A percentile compares a stretch with the other conserved stretches of the same genome.
These are phyloP conservation scores for Mariannaea sp. DNA, from an alignment of 2,329 filamentous ascomycete species.

Conservation along the genomic window DNA sequence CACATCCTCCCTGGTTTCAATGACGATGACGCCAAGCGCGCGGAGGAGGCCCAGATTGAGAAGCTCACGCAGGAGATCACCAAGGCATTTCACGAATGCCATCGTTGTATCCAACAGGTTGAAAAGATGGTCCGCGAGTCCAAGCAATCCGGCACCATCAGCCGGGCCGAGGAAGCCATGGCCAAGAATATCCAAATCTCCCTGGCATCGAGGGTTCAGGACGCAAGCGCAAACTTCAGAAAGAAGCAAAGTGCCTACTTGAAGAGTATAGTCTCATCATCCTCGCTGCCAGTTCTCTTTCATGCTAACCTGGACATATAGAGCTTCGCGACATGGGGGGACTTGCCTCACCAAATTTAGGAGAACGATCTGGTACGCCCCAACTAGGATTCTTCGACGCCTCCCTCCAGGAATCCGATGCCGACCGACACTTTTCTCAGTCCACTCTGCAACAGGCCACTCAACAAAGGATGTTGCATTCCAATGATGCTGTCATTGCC, in stretches of 20 bases:
- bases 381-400: constrained; percentile 67
- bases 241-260: constrained; percentile 98
- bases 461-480: constrained; percentile 68
- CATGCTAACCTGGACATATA: constrained; percentile 42
- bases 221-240: constrained; percentile 87
- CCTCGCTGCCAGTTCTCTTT: background rate
- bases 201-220: constrained; percentile 84
- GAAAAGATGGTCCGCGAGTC: constrained; percentile 86
- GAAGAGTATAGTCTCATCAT: constrained; percentile 70
- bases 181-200: constrained; percentile 94
- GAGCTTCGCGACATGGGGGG: constrained; percentile 77
- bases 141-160: constrained; percentile 72
- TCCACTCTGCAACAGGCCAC: constrained; percentile 81
- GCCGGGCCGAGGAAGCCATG: constrained; percentile 89
- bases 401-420: constrained; percentile 89
- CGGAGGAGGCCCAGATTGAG: constrained; percentile 91
- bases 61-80: constrained; percentile 89
- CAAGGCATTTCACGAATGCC: constrained; percentile 84
- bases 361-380: constrained; percentile 60
- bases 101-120: constrained; percentile 84
- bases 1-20: constrained; percentile 96
- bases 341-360: constrained; percentile 53
- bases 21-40: constrained; percentile 85
- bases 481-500: constrained; percentile 82
- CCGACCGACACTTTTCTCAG: constrained; percentile 90